These are phyloP conservation scores for Pseudogymnoascus sp. DNA, from an alignment of 2,329 filamentous ascomycete species.

Conservation along the genomic window DNA sequence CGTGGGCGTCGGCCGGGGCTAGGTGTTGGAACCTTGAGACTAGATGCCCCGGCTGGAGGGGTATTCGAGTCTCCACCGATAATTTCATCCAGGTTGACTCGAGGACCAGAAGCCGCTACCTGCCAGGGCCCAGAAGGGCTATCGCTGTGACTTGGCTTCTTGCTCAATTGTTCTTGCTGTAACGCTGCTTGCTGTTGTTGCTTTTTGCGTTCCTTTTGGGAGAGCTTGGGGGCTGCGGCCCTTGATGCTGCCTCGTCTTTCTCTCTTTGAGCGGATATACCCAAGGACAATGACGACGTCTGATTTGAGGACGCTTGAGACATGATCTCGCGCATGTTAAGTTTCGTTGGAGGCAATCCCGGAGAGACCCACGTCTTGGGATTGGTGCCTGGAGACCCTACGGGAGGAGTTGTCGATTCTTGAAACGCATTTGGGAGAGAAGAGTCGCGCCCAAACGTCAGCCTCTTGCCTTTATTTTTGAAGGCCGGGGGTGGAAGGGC, in stretches of 20 bases:
- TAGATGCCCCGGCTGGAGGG: constrained; percentile 25
- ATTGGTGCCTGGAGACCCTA: constrained; percentile 1
- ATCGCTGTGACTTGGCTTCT: neutral
- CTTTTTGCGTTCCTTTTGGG: constrained; percentile 86
- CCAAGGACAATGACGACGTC: constrained; percentile 44
- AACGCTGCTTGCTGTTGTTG: constrained; percentile 53
- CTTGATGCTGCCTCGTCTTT: constrained; percentile 29
- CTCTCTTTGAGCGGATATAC: constrained; percentile 42
- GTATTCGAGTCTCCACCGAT: constrained; percentile 26
- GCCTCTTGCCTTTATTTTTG: neutral
- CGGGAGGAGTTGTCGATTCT: neutral
- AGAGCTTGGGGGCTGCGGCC: constrained; percentile 52
- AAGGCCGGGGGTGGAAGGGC: neutral
- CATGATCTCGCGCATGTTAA: constrained; percentile 71
- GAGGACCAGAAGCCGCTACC: constrained; percentile 39
- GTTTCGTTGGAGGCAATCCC: constrained; percentile 24
- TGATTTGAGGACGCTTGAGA: constrained; percentile 50
- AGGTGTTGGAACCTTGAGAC: constrained; percentile 25
- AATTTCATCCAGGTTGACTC: constrained; percentile 42
- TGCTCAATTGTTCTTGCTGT: constrained; percentile 22
- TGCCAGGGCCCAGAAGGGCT: constrained; percentile 56
- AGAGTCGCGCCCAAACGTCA: neutral
- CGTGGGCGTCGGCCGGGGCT: constrained; percentile 26
- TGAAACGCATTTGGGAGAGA: neutral
- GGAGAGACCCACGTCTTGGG: constrained; percentile 28